phyloP scores from a whole-genome alignment of 2,329 filamentous ascomycete species.

The Chaetomiaceae sp. region DNA sequence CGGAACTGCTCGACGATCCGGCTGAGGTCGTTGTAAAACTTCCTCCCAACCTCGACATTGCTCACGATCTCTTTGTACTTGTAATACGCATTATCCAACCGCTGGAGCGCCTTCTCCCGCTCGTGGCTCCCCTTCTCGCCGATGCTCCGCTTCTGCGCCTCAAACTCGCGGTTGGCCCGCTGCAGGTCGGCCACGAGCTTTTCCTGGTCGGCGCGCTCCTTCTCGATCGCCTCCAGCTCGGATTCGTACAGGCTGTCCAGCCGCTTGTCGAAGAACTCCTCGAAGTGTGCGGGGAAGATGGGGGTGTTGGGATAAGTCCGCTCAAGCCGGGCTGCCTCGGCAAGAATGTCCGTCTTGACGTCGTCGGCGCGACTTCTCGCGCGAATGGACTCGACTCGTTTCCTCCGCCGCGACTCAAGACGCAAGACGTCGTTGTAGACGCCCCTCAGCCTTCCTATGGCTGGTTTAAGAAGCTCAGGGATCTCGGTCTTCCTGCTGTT shows the following conservation, averaged over 20 bases:
- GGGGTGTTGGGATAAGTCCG: slow-evolving; percentile 78
- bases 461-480: slow-evolving; percentile 73
- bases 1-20: slow-evolving; percentile 80
- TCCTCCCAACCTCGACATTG: slow-evolving; percentile 85
- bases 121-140: slow-evolving; percentile 61
- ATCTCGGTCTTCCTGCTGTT: slow-evolving; percentile 76
- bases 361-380: slow-evolving; percentile 83
- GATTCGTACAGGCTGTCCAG: slow-evolving; percentile 72
- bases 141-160: slow-evolving; percentile 62
- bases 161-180: slow-evolving; percentile 74
- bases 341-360: slow-evolving; percentile 77
- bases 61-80: slow-evolving; percentile 95
- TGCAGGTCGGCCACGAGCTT: slow-evolving; percentile 64
- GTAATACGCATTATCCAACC: slow-evolving; percentile 83
- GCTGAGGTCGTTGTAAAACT: slow-evolving; percentile 95
- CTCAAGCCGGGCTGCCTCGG: slow-evolving; percentile 80
- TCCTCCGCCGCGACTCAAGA: slow-evolving; percentile 73
- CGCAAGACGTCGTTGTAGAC: slow-evolving; percentile 81
- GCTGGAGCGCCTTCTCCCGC: slow-evolving; percentile 81
- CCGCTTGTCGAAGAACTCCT: slow-evolving; percentile 80
- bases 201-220: slow-evolving; percentile 73
- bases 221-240: slow-evolving; percentile 65
- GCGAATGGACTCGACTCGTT: slow-evolving; percentile 72
- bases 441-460: slow-evolving; percentile 70
- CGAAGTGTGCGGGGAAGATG: slow-evolving; percentile 85